Evolutionary conservation across 139 green algal species (phyloP), one percentile per base, ranked within the genome.

Genomic region (Trebouxia sp.): DNA sequence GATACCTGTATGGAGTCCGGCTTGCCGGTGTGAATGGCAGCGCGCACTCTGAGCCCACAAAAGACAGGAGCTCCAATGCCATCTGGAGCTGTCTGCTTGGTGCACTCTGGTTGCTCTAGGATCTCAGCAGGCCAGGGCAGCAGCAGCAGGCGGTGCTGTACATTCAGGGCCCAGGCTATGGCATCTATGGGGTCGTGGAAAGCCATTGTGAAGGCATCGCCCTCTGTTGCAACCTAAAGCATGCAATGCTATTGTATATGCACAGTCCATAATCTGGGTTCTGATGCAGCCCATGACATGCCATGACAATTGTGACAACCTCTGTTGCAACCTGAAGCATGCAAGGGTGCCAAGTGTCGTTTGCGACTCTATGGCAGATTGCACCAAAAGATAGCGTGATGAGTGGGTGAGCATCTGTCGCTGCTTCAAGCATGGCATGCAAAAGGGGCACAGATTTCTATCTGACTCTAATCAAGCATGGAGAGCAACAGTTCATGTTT

Each of bases 171-270:
- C 72, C 72, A 79, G 0, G 32, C 45, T n/a, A 79, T 55, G 47
- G 86, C 86, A 56, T 90, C 86, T 62, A 83, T 80, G 10, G 76
- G 14, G 15, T 85, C 76, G 38, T 78, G 50, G 26, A 89, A 88
- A 5, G 80, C 86, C 39, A 88, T 48, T 78, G 84, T 62, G 72
- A 79, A 79, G 30, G 72, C 72, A 43, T 79, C 72, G 17, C 72
- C 72, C 45, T 79, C 72, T 32, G 72, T 79, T 26, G 47, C 48
- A 30, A 79, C 72, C 72, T 79, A 47, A 28, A 65, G 47, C 6
- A 11, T 22, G 67, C 67, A 76, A 45, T 32, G 43, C 14, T 10
- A n/a, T n/a, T n/a, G n/a, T n/a, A n/a, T n/a, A n/a, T n/a, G n/a
- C n/a, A n/a, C n/a, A n/a, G n/a, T n/a, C 17, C 17, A n/a, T 14